These are phyloP conservation scores for Clarireedia hainanense DNA, from an alignment of 2,329 filamentous ascomycete species.

Conservation along the genomic window DNA sequence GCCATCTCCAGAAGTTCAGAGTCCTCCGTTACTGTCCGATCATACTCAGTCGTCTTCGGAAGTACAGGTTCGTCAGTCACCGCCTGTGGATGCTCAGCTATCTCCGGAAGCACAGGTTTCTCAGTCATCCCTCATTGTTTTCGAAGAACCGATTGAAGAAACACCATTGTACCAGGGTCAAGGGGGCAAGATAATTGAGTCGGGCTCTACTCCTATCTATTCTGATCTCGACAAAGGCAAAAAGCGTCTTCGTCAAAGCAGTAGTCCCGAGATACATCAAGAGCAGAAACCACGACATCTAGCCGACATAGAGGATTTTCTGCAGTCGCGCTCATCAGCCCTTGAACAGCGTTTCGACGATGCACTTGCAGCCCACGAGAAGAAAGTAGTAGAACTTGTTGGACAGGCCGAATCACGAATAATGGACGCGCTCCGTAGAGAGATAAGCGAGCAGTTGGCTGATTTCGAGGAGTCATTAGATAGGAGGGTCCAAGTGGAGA, in stretches of 20 bases:
- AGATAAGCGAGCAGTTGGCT: neutral
- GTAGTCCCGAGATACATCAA: neutral
- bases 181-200: constrained; percentile 2
- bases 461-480: neutral
- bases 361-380: neutral
- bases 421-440: neutral
- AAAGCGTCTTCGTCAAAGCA: neutral
- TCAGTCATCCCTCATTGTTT: too few species aligned
- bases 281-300: neutral
- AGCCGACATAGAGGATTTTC: neutral
- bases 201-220: neutral
- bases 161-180: neutral
- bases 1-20: too few species aligned
- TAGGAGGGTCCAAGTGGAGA: neutral
- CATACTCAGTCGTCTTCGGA: too few species aligned
- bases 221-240: neutral
- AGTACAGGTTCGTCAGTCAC: too few species aligned
- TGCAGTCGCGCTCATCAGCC: neutral
- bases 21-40: too few species aligned
- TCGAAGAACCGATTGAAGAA: too few species aligned
- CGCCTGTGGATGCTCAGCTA: too few species aligned
- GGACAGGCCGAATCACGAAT: neutral
- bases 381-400: neutral
- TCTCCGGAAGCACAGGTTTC: too few species aligned
- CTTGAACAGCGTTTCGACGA: neutral